Evolutionary conservation across 176 grass and related monocot genomes (phyloP).

Genomic region (Phoenix dactylifera): DNA sequence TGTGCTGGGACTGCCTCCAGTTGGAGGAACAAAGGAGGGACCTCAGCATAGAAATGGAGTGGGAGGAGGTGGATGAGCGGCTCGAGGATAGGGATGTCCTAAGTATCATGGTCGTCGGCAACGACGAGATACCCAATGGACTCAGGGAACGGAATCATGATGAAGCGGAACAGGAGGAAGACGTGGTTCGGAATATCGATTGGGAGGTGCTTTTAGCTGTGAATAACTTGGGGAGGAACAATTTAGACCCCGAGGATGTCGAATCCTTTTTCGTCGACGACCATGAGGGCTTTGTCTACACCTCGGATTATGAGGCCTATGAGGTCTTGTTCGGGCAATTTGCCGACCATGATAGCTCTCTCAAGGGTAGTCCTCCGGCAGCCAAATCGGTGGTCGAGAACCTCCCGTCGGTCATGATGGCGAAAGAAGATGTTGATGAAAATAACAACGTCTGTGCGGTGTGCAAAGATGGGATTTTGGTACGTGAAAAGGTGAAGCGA

Average conservation of each 20-base stretch:
- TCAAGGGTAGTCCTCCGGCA: conserved; percentile 43
- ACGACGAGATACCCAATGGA: conserved; percentile 34
- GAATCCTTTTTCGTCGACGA: conserved; percentile 53
- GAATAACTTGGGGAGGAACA: conserved; percentile 36
- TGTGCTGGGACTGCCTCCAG: conserved; percentile 52
- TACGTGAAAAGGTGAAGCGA: conserved; percentile 36
- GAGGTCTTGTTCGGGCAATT: conserved; percentile 61
- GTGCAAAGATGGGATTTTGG: conserved; percentile 61
- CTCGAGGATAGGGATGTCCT: conserved; percentile 17
- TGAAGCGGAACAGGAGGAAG: neutral
- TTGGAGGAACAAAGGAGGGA: conserved; percentile 31
- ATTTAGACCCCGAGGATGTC: conserved; percentile 24
- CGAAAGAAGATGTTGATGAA: conserved; percentile 25
- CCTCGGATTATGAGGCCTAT: conserved; percentile 23
- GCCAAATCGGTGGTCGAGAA: conserved; percentile 50
- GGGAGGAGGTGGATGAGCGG: conserved; percentile 31
- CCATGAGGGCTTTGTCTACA: conserved; percentile 13
- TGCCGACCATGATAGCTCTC: conserved; percentile 33
- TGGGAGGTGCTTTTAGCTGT: conserved; percentile 75
- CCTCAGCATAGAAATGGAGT: conserved; percentile 19
- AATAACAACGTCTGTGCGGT: conserved; percentile 50
- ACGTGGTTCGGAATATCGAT: conserved; percentile 31
- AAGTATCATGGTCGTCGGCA: conserved; percentile 19
- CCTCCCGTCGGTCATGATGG: conserved; percentile 45
- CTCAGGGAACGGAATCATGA: conserved; percentile 4